phyloP scores from a whole-genome alignment of 2,329 filamentous ascomycete species.

The Dothideomycetes sp. region DNA sequence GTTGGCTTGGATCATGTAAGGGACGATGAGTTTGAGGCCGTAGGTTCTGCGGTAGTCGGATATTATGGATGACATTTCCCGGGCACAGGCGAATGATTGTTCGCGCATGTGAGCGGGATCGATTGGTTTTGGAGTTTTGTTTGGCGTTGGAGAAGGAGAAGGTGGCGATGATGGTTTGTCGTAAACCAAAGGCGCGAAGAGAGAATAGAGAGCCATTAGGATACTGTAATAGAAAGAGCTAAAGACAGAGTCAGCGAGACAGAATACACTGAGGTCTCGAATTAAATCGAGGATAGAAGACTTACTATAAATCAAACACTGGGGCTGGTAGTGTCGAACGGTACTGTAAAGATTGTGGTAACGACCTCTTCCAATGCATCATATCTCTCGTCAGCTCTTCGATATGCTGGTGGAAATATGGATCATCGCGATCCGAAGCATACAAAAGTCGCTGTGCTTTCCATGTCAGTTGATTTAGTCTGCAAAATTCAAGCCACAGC shows the following conservation, averaged over 20 bases:
- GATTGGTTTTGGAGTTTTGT: background rate
- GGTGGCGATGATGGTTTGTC: background rate
- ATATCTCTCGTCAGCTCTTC: constrained; percentile 3
- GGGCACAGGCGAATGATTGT: background rate
- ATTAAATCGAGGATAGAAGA: background rate
- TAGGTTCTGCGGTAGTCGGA: constrained; percentile 13
- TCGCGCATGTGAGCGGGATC: background rate
- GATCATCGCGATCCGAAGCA: constrained; percentile 6
- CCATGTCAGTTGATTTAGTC: constrained; percentile 4
- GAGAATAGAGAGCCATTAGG: constrained; percentile 1
- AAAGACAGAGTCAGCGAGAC: background rate
- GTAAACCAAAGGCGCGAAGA: background rate
- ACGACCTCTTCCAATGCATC: constrained; percentile 1
- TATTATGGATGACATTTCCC: background rate
- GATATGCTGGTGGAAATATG: background rate
- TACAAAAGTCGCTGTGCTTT: background rate
- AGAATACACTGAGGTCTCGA: background rate
- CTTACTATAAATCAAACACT: constrained; percentile 15
- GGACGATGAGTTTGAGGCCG: constrained; percentile 11
- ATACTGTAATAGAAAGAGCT: constrained; percentile 14
- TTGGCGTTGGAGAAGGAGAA: background rate
- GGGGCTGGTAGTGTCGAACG: constrained; percentile 3
- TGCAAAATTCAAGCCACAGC: constrained; percentile 2
- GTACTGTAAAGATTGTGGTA: constrained; percentile 10
- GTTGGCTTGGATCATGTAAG: constrained; percentile 9